These are phyloP conservation scores for Telopea speciosissima DNA, from an alignment of 177 flowering plant species.

Conservation along the genomic window DNA sequence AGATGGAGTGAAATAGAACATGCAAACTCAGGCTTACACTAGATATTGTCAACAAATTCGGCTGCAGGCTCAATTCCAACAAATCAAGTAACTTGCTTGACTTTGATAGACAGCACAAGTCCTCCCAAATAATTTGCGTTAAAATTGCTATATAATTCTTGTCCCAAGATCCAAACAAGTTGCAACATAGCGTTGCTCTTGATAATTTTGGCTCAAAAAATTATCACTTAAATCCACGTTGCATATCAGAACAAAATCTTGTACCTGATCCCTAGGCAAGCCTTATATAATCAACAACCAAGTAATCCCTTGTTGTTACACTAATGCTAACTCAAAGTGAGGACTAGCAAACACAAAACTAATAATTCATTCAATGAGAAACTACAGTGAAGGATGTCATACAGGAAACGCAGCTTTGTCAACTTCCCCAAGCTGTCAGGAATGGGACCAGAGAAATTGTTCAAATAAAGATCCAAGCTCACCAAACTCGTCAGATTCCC, in stretches of 20 bases:
- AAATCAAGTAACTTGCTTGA: background rate
- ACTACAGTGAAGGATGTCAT: conserved; percentile 26
- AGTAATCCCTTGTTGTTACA: no score
- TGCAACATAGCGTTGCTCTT: background rate
- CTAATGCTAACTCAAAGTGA: background rate
- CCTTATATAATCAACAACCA: background rate
- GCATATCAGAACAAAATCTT: background rate
- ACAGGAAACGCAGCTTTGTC: conserved; percentile 78
- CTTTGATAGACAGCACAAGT: background rate
- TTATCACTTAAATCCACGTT: no score
- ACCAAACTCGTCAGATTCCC: conserved; percentile 82
- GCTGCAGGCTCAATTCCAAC: background rate
- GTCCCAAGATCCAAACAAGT: no score
- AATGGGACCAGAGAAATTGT: conserved; percentile 66
- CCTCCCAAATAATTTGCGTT: background rate
- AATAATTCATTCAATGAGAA: conserved; percentile 1
- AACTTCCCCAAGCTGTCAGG: conserved; percentile 76
- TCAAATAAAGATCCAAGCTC: conserved; percentile 94
- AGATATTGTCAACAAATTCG: background rate
- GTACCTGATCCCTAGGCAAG: background rate
- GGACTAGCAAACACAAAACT: background rate
- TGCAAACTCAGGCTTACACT: background rate
- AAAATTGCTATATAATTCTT: no score
- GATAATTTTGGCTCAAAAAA: background rate
- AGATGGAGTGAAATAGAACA: background rate